Base-by-base conservation (phyloP, 139 green algal species). In the Chlamydomonas sphaeroides region DNA sequence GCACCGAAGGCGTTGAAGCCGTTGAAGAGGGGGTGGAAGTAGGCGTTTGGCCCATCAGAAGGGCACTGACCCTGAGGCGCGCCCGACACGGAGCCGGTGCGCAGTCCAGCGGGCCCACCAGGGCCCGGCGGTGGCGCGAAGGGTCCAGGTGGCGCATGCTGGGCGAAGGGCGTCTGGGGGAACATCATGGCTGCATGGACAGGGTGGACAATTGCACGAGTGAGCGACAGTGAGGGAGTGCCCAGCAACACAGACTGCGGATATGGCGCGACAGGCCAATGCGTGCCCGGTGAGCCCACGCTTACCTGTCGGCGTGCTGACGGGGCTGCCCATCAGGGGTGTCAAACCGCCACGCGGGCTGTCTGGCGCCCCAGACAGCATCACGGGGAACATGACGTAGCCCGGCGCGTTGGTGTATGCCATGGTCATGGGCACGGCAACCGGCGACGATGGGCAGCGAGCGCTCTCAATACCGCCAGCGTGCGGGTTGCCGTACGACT, bases 11-110 rank as follows among this genome's bases (percentile, higher is more conserved):
- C 70, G 10, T 70, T 80, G 63, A 87, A 85, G 62, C 69, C 82
- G 80, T 90, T 90, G 62, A 90, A 90, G 1, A 90, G 74, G 41
- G 86, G 86, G 53, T 90, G 86, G 68, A 87, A 90, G 68, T 85
- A 90, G 32, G 61, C 59, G 23, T 49, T 57, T 7, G 51, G 21
- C 36, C 20, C 49, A 20, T 86, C 77, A 10, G 62, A 61, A 2
- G 59, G 75, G 10, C 74, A 59, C 28, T 33, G 39, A 1, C 72
- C 71, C 26, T 25, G 72, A 0, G 56, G 72, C 1, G 38, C 57
- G 5, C 74, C 74, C 26, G 74, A 80, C 3, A 80, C 28, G 21
- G 74, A 80, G 7, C 53, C 42, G 2, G 59, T n/a, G 45, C 74
- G 74, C 59, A 80, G 56, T 21, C 35, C 20, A 6, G 72, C 32